Percentiles rank a stretch among this genome's conserved stretches.
These are phyloP conservation scores for Penicillium sp. DNA, from an alignment of 2,329 filamentous ascomycete genomes.

Conservation along the genomic window DNA sequence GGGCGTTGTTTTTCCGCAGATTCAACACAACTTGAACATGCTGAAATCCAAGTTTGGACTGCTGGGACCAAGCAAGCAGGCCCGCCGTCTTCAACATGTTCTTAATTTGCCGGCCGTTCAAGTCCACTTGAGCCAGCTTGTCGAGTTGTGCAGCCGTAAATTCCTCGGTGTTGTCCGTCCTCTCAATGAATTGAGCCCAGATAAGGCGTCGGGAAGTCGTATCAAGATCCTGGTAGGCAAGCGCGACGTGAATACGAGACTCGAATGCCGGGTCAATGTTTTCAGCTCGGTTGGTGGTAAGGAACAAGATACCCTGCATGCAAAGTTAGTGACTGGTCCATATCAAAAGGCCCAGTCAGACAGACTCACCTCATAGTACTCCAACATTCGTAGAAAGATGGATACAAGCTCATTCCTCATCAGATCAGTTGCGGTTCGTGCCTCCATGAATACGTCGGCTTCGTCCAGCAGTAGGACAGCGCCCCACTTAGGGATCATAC, in stretches of 20 bases:
- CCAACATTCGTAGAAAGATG: constrained; percentile 32
- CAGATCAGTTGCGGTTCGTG: constrained; percentile 41
- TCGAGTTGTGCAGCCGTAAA: constrained; percentile 27
- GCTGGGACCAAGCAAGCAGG: constrained; percentile 35
- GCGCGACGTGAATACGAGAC: constrained; percentile 44
- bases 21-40: constrained; percentile 22
- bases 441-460: constrained; percentile 36
- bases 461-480: constrained; percentile 55
- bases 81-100: constrained; percentile 47
- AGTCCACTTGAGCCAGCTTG: constrained; percentile 18
- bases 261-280: constrained; percentile 53
- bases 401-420: constrained; percentile 49
- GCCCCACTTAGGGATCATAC: constrained; percentile 53
- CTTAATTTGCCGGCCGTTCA: constrained; percentile 46
- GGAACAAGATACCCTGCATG: constrained; percentile 46
- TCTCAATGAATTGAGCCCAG: constrained; percentile 47
- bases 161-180: constrained; percentile 12
- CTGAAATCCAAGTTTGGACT: constrained; percentile 16
- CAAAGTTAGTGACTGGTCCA: constrained; percentile 36
- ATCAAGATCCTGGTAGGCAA: constrained; percentile 43
- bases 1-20: constrained; percentile 7
- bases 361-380: constrained; percentile 28
- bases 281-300: constrained; percentile 55
- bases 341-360: not conserved
- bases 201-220: constrained; percentile 37